Percentiles rank a stretch among this genome's conserved stretches.
Evolutionary conservation across 78 protist species (phyloP).

Genomic region (Chrysochromulina tobinii): DNA sequence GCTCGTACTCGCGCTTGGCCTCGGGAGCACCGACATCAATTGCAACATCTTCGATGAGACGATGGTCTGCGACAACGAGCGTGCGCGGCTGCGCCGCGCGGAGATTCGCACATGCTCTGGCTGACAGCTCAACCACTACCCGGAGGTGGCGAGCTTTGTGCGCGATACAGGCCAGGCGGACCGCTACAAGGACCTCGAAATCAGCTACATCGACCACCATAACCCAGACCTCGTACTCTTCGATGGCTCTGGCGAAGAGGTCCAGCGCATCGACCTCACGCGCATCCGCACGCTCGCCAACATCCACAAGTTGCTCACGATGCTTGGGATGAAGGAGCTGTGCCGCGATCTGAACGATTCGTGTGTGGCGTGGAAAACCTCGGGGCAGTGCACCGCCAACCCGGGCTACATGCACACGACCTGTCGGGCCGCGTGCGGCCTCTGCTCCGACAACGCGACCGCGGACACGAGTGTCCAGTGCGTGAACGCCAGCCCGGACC

Average conservation of each 20-base stretch:
- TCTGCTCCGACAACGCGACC: background rate
- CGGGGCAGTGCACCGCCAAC: background rate
- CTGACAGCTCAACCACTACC: background rate
- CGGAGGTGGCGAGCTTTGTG: background rate
- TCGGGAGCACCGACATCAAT: background rate
- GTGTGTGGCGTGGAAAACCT: background rate
- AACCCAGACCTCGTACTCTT: background rate
- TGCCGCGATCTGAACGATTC: background rate
- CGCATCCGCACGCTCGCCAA: background rate
- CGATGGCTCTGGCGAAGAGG: background rate
- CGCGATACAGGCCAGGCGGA: background rate
- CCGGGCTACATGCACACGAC: background rate
- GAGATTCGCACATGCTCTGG: slow-evolving; percentile 27
- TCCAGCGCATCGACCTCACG: background rate
- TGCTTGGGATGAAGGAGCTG: background rate
- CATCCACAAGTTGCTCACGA: background rate
- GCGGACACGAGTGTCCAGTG: background rate
- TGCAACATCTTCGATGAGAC: slow-evolving; percentile 4
- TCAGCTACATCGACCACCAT: background rate
- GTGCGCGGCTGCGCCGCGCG: background rate
- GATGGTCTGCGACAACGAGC: background rate
- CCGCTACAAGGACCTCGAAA: background rate
- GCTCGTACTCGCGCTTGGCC: no score
- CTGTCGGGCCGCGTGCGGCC: background rate
- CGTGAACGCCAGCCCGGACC: background rate